These are phyloP conservation scores for Penicillium atrosanguineum DNA, from an alignment of 495 filamentous ascomycete genomes.

Conservation along the genomic window DNA sequence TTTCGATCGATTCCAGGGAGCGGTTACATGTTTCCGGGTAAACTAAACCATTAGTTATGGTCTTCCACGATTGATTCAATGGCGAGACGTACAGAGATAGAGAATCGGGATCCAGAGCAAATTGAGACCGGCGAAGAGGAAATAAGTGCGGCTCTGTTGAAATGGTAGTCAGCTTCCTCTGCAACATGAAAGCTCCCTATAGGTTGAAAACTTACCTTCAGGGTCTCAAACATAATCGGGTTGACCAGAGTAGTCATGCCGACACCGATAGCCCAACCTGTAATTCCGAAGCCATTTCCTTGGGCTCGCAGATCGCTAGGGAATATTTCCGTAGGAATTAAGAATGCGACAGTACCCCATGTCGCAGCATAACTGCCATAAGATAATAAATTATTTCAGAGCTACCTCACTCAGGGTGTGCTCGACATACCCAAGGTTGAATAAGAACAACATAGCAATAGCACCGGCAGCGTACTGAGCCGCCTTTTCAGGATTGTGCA, in stretches of 20 bases:
- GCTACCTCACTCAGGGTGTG: background rate
- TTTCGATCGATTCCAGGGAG: slow-evolving; percentile 57
- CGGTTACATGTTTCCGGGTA: slow-evolving; percentile 59
- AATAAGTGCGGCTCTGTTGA: slow-evolving; percentile 44
- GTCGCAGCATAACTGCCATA: slow-evolving; percentile 46
- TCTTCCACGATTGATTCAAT: background rate
- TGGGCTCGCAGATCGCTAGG: slow-evolving; percentile 51
- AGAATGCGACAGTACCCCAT: slow-evolving; percentile 55
- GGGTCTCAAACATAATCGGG: slow-evolving; percentile 46
- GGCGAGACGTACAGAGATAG: slow-evolving; percentile 37
- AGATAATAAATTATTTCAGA: background rate
- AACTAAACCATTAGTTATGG: slow-evolving; percentile 26
- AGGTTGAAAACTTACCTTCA: slow-evolving; percentile 22
- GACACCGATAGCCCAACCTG: slow-evolving; percentile 56
- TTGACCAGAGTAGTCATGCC: slow-evolving; percentile 54
- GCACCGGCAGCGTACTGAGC: slow-evolving; percentile 44
- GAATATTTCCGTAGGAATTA: slow-evolving; percentile 54
- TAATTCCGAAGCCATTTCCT: slow-evolving; percentile 56
- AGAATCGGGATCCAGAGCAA: slow-evolving; percentile 47
- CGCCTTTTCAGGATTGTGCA: slow-evolving; percentile 27
- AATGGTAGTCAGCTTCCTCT: slow-evolving; percentile 3
- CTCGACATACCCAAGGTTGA: slow-evolving; percentile 42
- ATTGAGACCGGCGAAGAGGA: slow-evolving; percentile 53
- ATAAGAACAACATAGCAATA: slow-evolving; percentile 52
- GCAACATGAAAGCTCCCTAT: background rate